Evolutionary conservation across 805 yeast species (phyloP), one percentile per base, ranked within the genome.

Genomic region (Schizosaccharomyces lindneri): DNA sequence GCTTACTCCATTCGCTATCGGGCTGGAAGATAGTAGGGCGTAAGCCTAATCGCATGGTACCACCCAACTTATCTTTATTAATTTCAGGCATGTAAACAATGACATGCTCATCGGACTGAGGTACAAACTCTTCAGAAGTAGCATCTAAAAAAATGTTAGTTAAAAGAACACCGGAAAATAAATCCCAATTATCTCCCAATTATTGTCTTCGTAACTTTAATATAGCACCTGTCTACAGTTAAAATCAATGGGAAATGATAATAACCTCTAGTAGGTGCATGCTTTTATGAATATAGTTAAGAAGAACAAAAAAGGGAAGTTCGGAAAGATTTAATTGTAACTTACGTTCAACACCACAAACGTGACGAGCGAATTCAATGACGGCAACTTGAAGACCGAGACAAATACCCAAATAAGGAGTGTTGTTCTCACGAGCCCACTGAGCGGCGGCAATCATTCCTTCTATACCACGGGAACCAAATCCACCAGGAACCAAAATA

Each of bases 81-180:
- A 90, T 88, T 73, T 93, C 99, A 55, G 99, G 99, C 99, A 93
- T 93, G 76, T 87, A 93, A 60, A 93, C 86, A 63, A 93, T 94
- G 61, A 87, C 80, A 21, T 87, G 83, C 62, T 79, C 78, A 43
- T 76, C 79, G 4, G 79, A 79, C 62, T 83, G 85, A 51, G 78
- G 74, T 36, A 61, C 64, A 27, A 65, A 62, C 59, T 65, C 67
- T 43, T 63, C 64, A 17, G 66, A 65, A n/a, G 61, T 60, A 15
- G 67, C 66, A 59, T 62, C 66, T 64, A 43, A 15, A 46, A 51
- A 51, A 31, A 3, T 51, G 57, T 51, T 51, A 51, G 57, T 29
- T 51, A 19, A 57, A 55, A 48, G 21, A 5, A 55, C 19, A 5
- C 19, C 24, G 51, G 17, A 29, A 36, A 27, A 39, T 46, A 27